A percentile compares a stretch with the other conserved stretches of the same genome.
Conservation (phyloP, 331 rosid genomes). For the Malus hybrid region DNA sequence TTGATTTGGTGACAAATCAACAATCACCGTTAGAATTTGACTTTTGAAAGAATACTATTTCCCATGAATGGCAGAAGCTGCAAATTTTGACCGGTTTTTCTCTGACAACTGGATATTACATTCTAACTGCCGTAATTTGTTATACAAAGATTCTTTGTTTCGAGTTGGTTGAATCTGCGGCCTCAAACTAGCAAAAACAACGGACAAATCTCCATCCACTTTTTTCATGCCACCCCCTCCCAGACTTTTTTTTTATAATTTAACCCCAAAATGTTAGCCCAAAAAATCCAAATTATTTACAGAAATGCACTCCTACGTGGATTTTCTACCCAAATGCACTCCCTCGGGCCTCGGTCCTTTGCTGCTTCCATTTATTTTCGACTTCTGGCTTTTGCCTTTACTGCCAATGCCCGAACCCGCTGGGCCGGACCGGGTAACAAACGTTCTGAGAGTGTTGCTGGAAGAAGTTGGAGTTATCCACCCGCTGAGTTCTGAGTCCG, state of each 20-base stretch:
- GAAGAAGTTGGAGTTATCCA: conserved; percentile 26
- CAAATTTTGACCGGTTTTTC: neutral
- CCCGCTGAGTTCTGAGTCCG: conserved; percentile 37
- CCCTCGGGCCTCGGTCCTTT: neutral
- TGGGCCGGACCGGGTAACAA: conserved; percentile 24
- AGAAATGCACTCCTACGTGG: conserved; percentile 14
- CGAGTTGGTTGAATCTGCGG: neutral
- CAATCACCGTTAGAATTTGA: neutral
- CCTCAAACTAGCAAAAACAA: neutral
- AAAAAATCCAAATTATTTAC: conserved; percentile 71
- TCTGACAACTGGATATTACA: neutral
- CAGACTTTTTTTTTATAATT: neutral
- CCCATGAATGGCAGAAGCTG: neutral
- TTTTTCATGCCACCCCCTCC: neutral
- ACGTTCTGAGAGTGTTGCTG: conserved; percentile 37
- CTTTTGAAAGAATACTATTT: too few relatives aligned
- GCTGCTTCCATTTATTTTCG: neutral
- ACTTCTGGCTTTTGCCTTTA: neutral
- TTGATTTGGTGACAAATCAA: neutral
- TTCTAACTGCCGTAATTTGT: neutral
- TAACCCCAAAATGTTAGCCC: conserved; percentile 38
- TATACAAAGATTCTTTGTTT: neutral
- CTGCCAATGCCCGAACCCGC: conserved; percentile 36
- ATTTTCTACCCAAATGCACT: neutral
- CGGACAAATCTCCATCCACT: neutral